Base-by-base conservation (phyloP, 371 early-diverging fungal genomes). In the Mortierella sp. region DNA sequence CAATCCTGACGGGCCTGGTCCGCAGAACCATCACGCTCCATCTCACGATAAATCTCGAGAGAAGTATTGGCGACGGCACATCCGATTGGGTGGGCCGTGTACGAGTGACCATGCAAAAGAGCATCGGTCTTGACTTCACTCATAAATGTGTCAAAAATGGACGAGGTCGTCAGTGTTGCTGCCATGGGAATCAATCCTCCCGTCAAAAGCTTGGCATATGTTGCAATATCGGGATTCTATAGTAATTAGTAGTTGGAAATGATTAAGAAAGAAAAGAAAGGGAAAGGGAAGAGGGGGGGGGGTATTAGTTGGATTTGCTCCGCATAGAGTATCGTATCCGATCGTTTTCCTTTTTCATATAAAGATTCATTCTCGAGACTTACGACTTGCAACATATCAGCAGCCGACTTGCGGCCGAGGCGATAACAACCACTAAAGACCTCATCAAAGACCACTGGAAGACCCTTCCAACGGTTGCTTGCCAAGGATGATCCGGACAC, bases 1-100 rank as follows among this genome's bases (percentile, higher is more conserved):
- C 87, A 85, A 52, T 84, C 75, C 21, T 81, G 66, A 15, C 84
- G 84, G 66, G 84, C 87, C 16, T 80, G 74, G 46, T 80, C 74
- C 2, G 80, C 80, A 57, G 73, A 74, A 7, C 80, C 80, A 50
- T 80, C 74, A 18, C 68, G 56, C 25, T 84, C 82, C 70, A 90
- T 65, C 21, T 74, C 59, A 29, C 88, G 86, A 53, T 90, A 83
- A 28, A 68, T 84, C 44, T 89, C 83, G 51, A 93, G 82, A 9
- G 88, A 84, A 26, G 85, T 84, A 25, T 85, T 83, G 16, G 93
- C 94, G 7, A 93, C 94, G 1, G 87, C 82, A 71, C 94, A 93
- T 14, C 93, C 95, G 69, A 93, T 89, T 3, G 95, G 94, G 70
- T 94, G 92, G n/a, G 93, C 94, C 25, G 94, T 94, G 81, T 93